A percentile compares a stretch with the other conserved stretches of the same genome.
phyloP scores from a whole-genome alignment of 495 filamentous ascomycete genomes.

The Apodospora peruviana region DNA sequence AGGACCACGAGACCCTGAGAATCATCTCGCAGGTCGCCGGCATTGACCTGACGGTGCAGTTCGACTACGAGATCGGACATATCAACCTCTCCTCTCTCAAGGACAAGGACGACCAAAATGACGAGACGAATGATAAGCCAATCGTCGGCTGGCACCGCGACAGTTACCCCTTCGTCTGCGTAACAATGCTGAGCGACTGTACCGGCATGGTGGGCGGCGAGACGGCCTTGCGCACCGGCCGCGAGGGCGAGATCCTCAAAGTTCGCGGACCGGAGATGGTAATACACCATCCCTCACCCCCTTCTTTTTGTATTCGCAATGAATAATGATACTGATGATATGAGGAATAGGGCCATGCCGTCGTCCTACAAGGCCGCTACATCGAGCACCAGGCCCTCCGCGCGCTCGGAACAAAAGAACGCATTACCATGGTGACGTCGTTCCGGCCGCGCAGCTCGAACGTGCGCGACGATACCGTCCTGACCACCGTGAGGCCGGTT shows the following conservation, averaged over 20 bases:
- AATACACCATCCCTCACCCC: slow-evolving; percentile 4
- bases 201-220: slow-evolving; percentile 67
- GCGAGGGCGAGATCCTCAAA: slow-evolving; percentile 59
- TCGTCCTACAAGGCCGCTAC: slow-evolving; percentile 66
- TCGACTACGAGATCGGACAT: slow-evolving; percentile 71
- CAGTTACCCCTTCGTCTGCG: slow-evolving; percentile 72
- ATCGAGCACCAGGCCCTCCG: slow-evolving; percentile 66
- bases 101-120: slow-evolving; percentile 40
- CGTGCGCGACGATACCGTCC: slow-evolving; percentile 60
- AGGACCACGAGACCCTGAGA: slow-evolving; percentile 54
- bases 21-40: slow-evolving; percentile 68
- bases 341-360: slow-evolving; percentile 58
- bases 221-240: slow-evolving; percentile 58
- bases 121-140: slow-evolving; percentile 50
- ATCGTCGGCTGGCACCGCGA: slow-evolving; percentile 72
- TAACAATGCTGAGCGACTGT: slow-evolving; percentile 70
- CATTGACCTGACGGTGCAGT: slow-evolving; percentile 63
- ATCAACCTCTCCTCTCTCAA: slow-evolving; percentile 63
- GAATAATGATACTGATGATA: not conserved
- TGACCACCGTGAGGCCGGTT: slow-evolving; percentile 60
- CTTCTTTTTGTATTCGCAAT: not conserved
- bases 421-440: slow-evolving; percentile 69
- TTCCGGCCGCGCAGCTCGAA: slow-evolving; percentile 57
- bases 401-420: slow-evolving; percentile 57
- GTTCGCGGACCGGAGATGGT: slow-evolving; percentile 64